These are phyloP conservation scores for Vigna reflexopilosa DNA, from an alignment of 306 rosid genomes.

Conservation along the genomic window DNA sequence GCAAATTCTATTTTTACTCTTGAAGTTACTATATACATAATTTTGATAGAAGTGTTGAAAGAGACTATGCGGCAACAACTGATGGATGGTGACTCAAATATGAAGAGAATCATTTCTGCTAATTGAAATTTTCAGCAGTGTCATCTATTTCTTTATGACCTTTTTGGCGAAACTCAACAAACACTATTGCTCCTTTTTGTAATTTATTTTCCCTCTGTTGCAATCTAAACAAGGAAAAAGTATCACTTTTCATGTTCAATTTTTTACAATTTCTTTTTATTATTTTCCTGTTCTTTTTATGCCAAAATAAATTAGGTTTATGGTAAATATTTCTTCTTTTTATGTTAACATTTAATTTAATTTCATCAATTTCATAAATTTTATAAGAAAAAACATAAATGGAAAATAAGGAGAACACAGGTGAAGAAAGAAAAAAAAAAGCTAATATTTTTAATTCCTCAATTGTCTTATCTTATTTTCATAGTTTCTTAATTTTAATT, in stretches of 20 bases:
- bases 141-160: slow-evolving; percentile 34
- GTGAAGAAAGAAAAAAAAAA: no score
- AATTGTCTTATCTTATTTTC: no score
- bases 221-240: slow-evolving; percentile 24
- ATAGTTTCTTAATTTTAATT: no score
- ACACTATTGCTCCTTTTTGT: slow-evolving; percentile 37
- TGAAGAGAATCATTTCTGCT: slow-evolving; percentile 42
- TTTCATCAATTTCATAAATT: no score
- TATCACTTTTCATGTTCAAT: neutral
- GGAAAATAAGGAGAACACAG: no score
- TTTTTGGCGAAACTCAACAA: slow-evolving; percentile 9
- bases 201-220: slow-evolving; percentile 11
- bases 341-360: no score
- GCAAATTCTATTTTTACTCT: neutral
- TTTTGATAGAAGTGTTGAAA: slow-evolving; percentile 33
- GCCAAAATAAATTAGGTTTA: neutral
- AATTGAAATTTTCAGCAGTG: slow-evolving; percentile 37
- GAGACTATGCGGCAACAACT: slow-evolving; percentile 39
- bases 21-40: slow-evolving; percentile 13
- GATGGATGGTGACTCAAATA: slow-evolving; percentile 35
- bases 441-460: no score
- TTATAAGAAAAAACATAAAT: no score
- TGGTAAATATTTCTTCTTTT: no score
- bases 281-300: neutral
- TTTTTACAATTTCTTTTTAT: neutral